Base-by-base conservation (phyloP, 495 filamentous ascomycete genomes). In the Xylaria bambusicola region DNA sequence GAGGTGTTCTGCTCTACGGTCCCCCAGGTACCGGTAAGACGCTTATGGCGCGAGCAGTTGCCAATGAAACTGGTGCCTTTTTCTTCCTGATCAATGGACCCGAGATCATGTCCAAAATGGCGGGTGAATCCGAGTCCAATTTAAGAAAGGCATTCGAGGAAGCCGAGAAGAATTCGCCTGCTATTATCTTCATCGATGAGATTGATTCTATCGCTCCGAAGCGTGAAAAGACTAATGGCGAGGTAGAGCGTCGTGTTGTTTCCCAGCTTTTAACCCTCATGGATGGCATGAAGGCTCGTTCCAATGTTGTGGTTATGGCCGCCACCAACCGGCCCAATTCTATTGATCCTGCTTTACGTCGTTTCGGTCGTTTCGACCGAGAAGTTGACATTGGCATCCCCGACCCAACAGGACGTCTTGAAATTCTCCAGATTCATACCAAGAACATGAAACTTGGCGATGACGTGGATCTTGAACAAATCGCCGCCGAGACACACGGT, bases 91-190 rank as follows among this genome's bases (percentile, higher is more conserved):
- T 98, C 84, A 98, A 98, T 78, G 93, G 91, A 60, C 93, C 93
- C 29, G 93, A 98, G 75, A 97, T 98, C 79, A 98, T 98, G 93
- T 97, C 93, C 45, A 98, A 98, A 84, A 98, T 98, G 93, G 93
- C 93, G 33, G 93, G 93, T 82, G 93, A 98, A 73, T 98, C 93
- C 50, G 93, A 98, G 74, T 97, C 93, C 42, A 98, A 98, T 75
- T 77, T 98, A 46, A 87, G 93, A 64, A 97, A 97, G 78, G 93
- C 93, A 12, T 98, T 98, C 66, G 93, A 98, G 73, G 94, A 98
- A 80, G 93, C 93, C 33, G 93, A 98, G 82, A 98, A 98, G 87
- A 97, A 98, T 78, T 96, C 93, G 1, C 93, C 93, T 7, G 93
- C 93, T 36, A 97, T 98, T 72, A 98, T 98, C 77, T 98, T 98